Conservation (phyloP, 306 rosid genomes). For the Pyrus pyrifolia region DNA sequence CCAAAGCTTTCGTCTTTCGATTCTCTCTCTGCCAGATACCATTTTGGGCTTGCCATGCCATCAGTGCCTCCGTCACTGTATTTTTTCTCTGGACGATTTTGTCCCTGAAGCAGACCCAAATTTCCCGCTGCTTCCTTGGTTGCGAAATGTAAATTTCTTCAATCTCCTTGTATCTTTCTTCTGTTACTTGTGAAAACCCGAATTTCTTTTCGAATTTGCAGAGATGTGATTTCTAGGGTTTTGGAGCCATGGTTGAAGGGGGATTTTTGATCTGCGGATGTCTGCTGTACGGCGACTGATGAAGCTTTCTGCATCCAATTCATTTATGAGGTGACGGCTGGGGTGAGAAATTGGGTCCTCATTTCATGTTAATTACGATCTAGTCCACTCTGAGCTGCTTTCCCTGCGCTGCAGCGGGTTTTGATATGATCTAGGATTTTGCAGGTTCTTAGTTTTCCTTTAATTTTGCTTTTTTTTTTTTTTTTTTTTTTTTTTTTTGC, state of each 20-base stretch:
- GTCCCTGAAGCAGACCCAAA: constrained; percentile 16
- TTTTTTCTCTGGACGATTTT: constrained; percentile 24
- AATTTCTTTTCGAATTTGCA: constrained; percentile 22
- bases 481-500: neutral
- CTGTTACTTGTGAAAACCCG: constrained; percentile 19
- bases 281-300: neutral
- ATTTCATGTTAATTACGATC: constrained; percentile 24
- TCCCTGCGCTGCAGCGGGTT: constrained; percentile 9
- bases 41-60: constrained; percentile 19
- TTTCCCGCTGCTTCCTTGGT: constrained; percentile 6
- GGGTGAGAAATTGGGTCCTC: constrained; percentile 27
- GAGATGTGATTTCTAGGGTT: constrained; percentile 32
- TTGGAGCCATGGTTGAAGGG: constrained; percentile 9
- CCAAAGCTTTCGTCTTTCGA: neutral
- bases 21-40: neutral
- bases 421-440: constrained; percentile 17
- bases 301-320: neutral
- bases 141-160: constrained; percentile 16
- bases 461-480: neutral
- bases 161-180: neutral
- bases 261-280: constrained; percentile 1
- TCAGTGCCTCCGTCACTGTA: neutral
- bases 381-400: constrained; percentile 11
- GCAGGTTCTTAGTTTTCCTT: constrained; percentile 3
- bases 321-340: neutral